Evolutionary conservation across 768 basidiomycete genomes (phyloP), one percentile per base, ranked within the genome.

Genomic region (Leccinum subtestaceum): DNA sequence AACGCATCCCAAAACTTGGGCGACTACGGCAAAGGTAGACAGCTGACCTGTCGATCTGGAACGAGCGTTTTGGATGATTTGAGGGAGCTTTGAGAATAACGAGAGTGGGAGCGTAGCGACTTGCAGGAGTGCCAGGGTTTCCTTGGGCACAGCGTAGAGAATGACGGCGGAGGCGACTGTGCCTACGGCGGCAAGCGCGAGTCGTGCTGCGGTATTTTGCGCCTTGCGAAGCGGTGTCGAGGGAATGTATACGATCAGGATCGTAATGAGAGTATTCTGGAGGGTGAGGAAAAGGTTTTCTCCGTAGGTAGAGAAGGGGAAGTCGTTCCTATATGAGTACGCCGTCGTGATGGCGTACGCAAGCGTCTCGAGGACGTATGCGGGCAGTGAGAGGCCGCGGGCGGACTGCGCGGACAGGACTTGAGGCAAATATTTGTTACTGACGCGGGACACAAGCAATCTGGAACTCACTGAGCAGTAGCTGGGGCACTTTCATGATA

Each of bases 261-360:
- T 80, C 15, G 93, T 93, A 71, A 98, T 93, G 75, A 91, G 60
- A 65, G 88, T 78, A 77, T 96, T 94, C 74, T 96, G 94, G 59
- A 94, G 68, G 31, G 92, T 87, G 52, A 98, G 82, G 84, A 98
- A 98, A 57, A 95, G 72, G 78, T 96, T 98, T 75, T 99, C 97
- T 68, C 97, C 97, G 60, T 98, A 99, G 1, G 97, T 98, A 19
- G 92, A 93, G 80, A 98, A 97, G 0, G 97, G 94, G 74, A 95
- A 98, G 23, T 78, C 73, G 68, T 93, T 89, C 23, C 93, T 81
- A 66, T 84, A 85, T 2, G 95, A 89, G 75, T 98, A 99, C 11
- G 86, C 85, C 27, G 95, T 82, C 0, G 87, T 94, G 67, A 99
- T 95, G 27, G 88, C 89, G 66, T 97, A 97, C 1, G 92, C 83